Conservation (phyloP, 2,329 filamentous ascomycete genomes). For the Hymenoscyphus linearis region DNA sequence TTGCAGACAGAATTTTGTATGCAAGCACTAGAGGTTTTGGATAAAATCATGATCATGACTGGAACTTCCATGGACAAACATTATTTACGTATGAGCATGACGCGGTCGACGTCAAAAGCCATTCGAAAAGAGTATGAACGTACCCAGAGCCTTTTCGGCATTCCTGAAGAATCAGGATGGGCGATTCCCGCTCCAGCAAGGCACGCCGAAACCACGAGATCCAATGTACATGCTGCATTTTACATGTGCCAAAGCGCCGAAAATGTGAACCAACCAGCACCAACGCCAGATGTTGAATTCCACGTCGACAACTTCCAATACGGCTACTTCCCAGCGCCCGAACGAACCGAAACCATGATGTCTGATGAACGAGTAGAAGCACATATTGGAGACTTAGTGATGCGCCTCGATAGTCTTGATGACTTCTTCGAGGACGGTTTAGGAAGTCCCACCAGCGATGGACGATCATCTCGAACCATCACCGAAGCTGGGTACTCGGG, state of each 20-base stretch:
- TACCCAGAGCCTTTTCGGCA: conserved; percentile 91
- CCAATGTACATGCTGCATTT: conserved; percentile 93
- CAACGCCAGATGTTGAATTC: conserved; percentile 85
- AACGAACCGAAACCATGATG: conserved; percentile 82
- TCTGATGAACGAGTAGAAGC: conserved; percentile 70
- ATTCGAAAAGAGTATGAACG: conserved; percentile 92
- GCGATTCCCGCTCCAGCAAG: conserved; percentile 89
- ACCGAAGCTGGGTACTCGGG: conserved; percentile 61
- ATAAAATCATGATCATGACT: conserved; percentile 92
- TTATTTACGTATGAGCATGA: conserved; percentile 97
- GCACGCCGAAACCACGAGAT: conserved; percentile 78
- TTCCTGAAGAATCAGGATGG: conserved; percentile 93
- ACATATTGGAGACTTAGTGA: conserved; percentile 77
- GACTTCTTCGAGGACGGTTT: conserved; percentile 72
- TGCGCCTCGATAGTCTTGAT: conserved; percentile 72
- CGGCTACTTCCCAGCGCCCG: conserved; percentile 58
- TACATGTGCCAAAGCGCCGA: conserved; percentile 78
- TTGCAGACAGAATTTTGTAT: conserved; percentile 92
- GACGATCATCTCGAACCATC: conserved; percentile 56
- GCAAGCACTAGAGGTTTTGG: conserved; percentile 83
- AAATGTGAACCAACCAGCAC: conserved; percentile 50
- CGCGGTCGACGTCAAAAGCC: conserved; percentile 74
- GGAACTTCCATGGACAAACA: conserved; percentile 90
- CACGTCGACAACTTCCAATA: conserved; percentile 73
- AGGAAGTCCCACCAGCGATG: conserved; percentile 53